Percentiles rank a stretch among this genome's conserved stretches.
Evolutionary conservation across 1,284 basidiomycete species (phyloP).

Genomic region (Ustilago hordei): DNA sequence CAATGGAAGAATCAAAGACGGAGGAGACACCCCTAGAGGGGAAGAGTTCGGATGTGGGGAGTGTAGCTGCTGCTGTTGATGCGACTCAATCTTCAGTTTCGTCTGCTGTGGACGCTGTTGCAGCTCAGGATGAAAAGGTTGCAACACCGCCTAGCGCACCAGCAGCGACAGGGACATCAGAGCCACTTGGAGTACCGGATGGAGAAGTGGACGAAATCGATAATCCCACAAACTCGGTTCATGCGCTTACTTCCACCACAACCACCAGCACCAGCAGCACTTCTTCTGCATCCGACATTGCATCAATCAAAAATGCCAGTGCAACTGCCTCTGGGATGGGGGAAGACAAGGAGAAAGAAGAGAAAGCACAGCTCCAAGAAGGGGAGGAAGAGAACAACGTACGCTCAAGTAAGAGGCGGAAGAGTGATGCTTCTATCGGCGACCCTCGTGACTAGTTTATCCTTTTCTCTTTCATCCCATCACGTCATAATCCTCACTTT

Average conservation of each 20-base stretch:
- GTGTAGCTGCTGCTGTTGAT: constrained; percentile 12
- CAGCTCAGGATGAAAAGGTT: neutral
- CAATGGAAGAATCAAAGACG: neutral
- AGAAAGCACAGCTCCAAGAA: neutral
- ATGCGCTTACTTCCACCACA: constrained; percentile 35
- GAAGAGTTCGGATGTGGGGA: neutral
- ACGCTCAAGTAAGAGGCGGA: constrained; percentile 26
- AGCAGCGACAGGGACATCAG: neutral
- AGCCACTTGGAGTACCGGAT: constrained; percentile 31
- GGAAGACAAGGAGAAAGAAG: neutral
- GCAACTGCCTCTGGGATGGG: neutral
- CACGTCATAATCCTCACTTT: neutral
- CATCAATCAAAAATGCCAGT: too few species aligned
- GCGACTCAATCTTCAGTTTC: neutral
- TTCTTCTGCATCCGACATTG: too few species aligned
- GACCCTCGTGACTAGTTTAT: constrained; percentile 12
- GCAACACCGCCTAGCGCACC: neutral
- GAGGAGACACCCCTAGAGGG: neutral
- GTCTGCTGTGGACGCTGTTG: neutral
- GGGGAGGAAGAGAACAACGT: constrained; percentile 5
- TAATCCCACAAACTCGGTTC: constrained; percentile 16
- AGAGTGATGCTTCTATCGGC: constrained; percentile 21
- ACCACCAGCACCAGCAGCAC: constrained; percentile 3
- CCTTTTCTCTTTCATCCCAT: neutral
- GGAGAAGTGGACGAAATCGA: constrained; percentile 52